Base-by-base conservation (phyloP, 2,329 filamentous ascomycete species). In the Verruconis gallopava region DNA sequence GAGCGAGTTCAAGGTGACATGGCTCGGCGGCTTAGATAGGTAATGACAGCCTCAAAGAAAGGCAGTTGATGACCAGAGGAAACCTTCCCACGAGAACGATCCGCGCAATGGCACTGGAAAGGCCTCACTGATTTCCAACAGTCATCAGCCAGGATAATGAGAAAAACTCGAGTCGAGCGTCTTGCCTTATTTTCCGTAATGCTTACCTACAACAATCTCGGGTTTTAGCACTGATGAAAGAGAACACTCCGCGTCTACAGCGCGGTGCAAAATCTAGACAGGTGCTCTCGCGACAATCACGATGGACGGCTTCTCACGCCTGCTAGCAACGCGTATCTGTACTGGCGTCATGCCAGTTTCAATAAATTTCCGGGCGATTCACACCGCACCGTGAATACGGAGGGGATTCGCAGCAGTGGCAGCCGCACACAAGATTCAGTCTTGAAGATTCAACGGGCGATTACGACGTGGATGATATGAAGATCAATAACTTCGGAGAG, bases 201-300 rank as follows among this genome's bases (percentile, higher is more conserved):
- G 34, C n/a, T 14, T 22, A 14, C 3, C 15, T 18, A 4, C 9
- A 12, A 36, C 19, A 20, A 21, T 20, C 19, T 18, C 30, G 15
- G 22, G 22, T 17, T 12, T 17, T 11, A 6, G 4, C 22, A 25
- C 5, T 12, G 42, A 18, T 56, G 57, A 45, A 52, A 32, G 67
- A 69, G n/a, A 52, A 64, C 61, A 1, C 48, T 69, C 13, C 61
- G 67, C 2, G 50, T 67, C 9, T 67, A 57, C 52, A 51, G 60
- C 2, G 57, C 64, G 2, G 48, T 64, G 48, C 44, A 65, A 18
- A 48, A 55, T 48, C 44, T 65, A 18, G 48, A 55, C 1, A 46
- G 51, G 52, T 30, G n/a, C 25, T 17, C 30, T 66, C 28, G 49
- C 49, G 6, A 54, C 54, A 1, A 40, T 43, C 3, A 47, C 45